Percentiles rank a stretch among this genome's conserved stretches.
Conservation (phyloP, 1,284 basidiomycete species). For the Amylostereum chailletii region DNA sequence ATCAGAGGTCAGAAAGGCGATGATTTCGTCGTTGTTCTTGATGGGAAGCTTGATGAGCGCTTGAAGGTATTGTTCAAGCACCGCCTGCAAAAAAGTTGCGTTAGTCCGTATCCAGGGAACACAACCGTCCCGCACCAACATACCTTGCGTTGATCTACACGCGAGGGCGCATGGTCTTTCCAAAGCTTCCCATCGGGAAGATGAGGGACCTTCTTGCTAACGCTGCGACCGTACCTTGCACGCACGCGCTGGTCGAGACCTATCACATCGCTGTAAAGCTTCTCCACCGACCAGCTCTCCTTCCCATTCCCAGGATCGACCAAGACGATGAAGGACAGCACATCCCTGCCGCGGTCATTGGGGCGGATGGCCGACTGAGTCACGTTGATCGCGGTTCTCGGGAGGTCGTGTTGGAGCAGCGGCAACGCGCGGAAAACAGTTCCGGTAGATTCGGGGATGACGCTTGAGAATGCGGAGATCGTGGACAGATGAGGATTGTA, state of each 20-base stretch:
- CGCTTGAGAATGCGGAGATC: slow-evolving; percentile 7
- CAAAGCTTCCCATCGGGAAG: slow-evolving; percentile 91
- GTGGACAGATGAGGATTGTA: slow-evolving; percentile 7
- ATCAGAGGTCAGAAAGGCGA: slow-evolving; percentile 89
- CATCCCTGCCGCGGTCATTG: slow-evolving; percentile 83
- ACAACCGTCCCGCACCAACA: slow-evolving; percentile 16
- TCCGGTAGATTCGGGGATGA: slow-evolving; percentile 4
- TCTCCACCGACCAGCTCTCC: slow-evolving; percentile 85
- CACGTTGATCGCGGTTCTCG: slow-evolving; percentile 52
- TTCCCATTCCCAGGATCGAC: slow-evolving; percentile 60
- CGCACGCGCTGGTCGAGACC: slow-evolving; percentile 70
- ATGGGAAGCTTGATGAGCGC: slow-evolving; percentile 78
- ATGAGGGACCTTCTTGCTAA: slow-evolving; percentile 69
- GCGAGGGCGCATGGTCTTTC: slow-evolving; percentile 95
- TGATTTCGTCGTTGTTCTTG: slow-evolving; percentile 85
- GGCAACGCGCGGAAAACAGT: slow-evolving; percentile 56
- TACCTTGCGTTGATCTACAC: slow-evolving; percentile 91
- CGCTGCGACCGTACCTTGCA: slow-evolving; percentile 56
- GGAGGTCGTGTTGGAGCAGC: slow-evolving; percentile 59
- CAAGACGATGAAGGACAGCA: slow-evolving; percentile 72
- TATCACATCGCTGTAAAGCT: slow-evolving; percentile 87
- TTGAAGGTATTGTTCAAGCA: slow-evolving; percentile 84
- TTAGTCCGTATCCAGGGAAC: background rate
- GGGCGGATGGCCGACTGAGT: slow-evolving; percentile 72
- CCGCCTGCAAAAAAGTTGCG: slow-evolving; percentile 36